phyloP scores from a whole-genome alignment of 2,329 filamentous ascomycete species.

The Clarireedia homoeocarpa region DNA sequence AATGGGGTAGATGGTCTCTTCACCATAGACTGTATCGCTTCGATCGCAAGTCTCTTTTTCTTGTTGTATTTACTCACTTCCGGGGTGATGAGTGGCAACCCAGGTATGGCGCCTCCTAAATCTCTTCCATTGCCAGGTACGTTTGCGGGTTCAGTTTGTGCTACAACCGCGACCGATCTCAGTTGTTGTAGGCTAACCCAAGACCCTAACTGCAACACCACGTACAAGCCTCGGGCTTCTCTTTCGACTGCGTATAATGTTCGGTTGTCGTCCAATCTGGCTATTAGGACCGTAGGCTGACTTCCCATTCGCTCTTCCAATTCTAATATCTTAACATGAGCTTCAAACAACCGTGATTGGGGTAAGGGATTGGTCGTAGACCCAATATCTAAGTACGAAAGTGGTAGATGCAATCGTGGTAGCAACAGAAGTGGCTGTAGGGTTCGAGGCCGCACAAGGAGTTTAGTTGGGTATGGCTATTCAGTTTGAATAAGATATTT shows the following conservation, averaged over 20 bases:
- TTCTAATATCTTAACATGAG: slow-evolving; percentile 55
- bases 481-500: slow-evolving; percentile 12
- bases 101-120: not conserved
- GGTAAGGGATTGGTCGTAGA: slow-evolving; percentile 43
- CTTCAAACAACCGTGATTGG: slow-evolving; percentile 50
- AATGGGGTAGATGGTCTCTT: slow-evolving; percentile 34
- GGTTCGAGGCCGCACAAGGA: slow-evolving; percentile 44
- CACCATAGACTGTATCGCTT: slow-evolving; percentile 54
- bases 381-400: slow-evolving; percentile 54
- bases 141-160: slow-evolving; percentile 30
- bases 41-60: slow-evolving; percentile 51
- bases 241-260: slow-evolving; percentile 58
- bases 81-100: slow-evolving; percentile 9
- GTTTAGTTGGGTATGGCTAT: slow-evolving; percentile 48
- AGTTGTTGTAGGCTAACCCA: slow-evolving; percentile 58
- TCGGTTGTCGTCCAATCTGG: slow-evolving; percentile 47
- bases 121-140: slow-evolving; percentile 13
- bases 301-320: slow-evolving; percentile 52
- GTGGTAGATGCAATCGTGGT: slow-evolving; percentile 49
- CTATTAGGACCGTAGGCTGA: slow-evolving; percentile 50
- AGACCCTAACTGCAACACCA: slow-evolving; percentile 57
- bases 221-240: slow-evolving; percentile 53
- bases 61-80: slow-evolving; percentile 32
- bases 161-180: slow-evolving; percentile 40
- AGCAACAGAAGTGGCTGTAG: slow-evolving; percentile 56